Conservation (phyloP, 2,329 filamentous ascomycete genomes). For the Fusarium succisae region DNA sequence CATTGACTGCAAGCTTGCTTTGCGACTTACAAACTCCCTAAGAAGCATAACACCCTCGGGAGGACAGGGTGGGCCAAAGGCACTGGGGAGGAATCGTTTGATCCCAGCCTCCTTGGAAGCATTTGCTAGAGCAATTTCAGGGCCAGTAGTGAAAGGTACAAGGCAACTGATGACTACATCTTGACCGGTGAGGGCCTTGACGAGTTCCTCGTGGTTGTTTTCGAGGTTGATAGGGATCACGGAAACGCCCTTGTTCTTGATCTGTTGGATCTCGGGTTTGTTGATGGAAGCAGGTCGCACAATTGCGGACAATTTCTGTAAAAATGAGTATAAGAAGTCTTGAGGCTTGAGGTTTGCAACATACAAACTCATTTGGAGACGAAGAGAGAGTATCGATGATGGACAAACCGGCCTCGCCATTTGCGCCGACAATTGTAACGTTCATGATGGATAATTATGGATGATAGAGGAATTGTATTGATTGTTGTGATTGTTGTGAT, state of each 20-base stretch:
- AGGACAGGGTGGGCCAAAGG: slow-evolving; percentile 14
- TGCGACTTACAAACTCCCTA: slow-evolving; percentile 7
- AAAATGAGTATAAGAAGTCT: background rate
- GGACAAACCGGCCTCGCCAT: slow-evolving; percentile 26
- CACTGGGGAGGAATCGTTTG: slow-evolving; percentile 28
- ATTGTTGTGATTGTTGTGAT: no score
- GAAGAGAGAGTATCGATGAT: slow-evolving; percentile 16
- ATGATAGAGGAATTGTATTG: background rate
- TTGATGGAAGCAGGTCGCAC: slow-evolving; percentile 24
- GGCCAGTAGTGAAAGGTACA: background rate
- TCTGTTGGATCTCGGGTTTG: slow-evolving; percentile 14
- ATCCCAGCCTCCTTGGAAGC: slow-evolving; percentile 27
- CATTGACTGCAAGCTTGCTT: background rate
- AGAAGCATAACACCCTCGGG: slow-evolving; percentile 20
- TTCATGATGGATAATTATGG: slow-evolving; percentile 13
- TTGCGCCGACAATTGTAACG: slow-evolving; percentile 30
- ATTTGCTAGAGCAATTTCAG: slow-evolving; percentile 15
- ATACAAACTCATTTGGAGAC: slow-evolving; percentile 22
- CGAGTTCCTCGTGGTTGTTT: slow-evolving; percentile 15
- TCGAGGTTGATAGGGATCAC: slow-evolving; percentile 11
- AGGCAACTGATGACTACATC: slow-evolving; percentile 25
- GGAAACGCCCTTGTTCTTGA: slow-evolving; percentile 13
- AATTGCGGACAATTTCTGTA: slow-evolving; percentile 22
- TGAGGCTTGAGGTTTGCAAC: background rate
- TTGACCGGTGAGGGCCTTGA: slow-evolving; percentile 9